Conservation (phyloP, 179 eudicot species). For the Camellia oleifera region DNA sequence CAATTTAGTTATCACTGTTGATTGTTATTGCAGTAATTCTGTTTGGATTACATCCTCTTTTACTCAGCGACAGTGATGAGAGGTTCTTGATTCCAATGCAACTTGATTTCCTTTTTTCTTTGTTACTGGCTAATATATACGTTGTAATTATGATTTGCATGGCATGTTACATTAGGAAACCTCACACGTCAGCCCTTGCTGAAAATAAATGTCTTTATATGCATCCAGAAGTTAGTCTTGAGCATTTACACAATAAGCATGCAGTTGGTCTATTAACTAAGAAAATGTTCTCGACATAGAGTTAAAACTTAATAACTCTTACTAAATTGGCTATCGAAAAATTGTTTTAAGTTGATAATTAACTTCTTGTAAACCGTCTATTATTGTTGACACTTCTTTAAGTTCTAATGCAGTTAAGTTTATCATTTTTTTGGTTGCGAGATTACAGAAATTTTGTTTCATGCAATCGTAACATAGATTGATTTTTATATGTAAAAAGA, state of each 20-base stretch:
- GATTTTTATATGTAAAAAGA: no score
- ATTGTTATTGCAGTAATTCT: background rate
- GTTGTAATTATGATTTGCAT: background rate
- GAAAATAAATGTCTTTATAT: background rate
- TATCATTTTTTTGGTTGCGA: no score
- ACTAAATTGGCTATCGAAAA: no score
- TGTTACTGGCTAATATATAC: background rate
- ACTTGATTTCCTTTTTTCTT: background rate
- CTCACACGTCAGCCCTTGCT: background rate
- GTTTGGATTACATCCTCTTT: background rate
- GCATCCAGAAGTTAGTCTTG: background rate
- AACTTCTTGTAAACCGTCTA: no score
- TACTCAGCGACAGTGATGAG: background rate
- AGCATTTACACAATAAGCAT: background rate
- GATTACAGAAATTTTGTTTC: no score
- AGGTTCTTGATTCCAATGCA: no score
- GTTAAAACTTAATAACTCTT: no score
- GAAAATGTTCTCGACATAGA: no score
- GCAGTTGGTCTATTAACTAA: background rate
- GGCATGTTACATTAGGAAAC: conserved; percentile 2
- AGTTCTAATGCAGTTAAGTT: no score
- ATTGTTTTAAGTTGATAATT: no score
- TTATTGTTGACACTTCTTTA: no score
- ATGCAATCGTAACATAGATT: no score
- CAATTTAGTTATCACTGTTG: background rate